Evolutionary conservation across 257 asterid species (phyloP), one percentile per base, ranked within the genome.

Genomic region (Lycium ferocissimum): DNA sequence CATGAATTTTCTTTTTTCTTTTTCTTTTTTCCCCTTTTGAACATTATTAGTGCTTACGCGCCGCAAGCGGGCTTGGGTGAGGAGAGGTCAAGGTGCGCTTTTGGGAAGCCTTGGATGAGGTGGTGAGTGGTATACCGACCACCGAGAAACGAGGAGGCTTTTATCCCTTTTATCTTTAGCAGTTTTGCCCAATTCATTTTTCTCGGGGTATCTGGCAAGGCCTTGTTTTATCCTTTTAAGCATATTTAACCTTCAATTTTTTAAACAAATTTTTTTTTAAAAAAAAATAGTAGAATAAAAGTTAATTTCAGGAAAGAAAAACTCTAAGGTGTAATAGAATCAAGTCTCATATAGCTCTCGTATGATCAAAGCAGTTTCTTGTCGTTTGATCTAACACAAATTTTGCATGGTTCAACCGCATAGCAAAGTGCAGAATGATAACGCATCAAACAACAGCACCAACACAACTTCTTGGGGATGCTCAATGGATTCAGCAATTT

Each of bases 371-470:
- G 81, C 45, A 76, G 45, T 76, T 76, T 49, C 62, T 47, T 47
- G 61, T 49, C 7, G 58, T 49, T 22, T 75, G 62, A 75, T 12
- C 62, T 22, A 47, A 26, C 40, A 75, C 7, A 75, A 45, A 72
- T 18, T 49, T 20, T 3, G 80, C 81, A 47, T 22, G 61, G 61
- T 75, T 49, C 81, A 61, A 75, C 47, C 61, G 47, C 61, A 73
- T 73, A 47, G 81, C 81, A 47, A 75, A 75, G 73, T 11, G 58
- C 58, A 73, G 80, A 73, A 73, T 47, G 80, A 40, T 10, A 47
- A 47, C 20, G 59, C 80, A 73, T 20, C 80, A n/a, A 73, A 47
- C 80, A 73, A 73, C 80, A 47, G 58, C 59, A 47, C 59, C 82
- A 75, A 49, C 45, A 76, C 45, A 26, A 53, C 63, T 51, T 76